Percentiles rank a stretch among this genome's conserved stretches.
Conservation (phyloP, 2,329 filamentous ascomycete species). For the Nothophoma quercina region DNA sequence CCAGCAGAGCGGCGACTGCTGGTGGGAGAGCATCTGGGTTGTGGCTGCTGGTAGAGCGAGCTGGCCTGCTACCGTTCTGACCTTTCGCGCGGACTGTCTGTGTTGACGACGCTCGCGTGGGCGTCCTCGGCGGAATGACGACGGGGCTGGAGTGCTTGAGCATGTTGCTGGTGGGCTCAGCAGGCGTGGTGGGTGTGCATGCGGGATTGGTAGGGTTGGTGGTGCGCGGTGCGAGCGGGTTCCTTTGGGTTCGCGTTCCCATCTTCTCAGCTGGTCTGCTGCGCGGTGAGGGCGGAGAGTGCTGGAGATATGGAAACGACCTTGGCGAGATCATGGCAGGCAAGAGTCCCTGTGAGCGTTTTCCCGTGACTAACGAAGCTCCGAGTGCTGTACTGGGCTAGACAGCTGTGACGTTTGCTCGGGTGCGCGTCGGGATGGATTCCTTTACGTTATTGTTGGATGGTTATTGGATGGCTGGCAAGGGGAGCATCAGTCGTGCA, state of each 20-base stretch:
- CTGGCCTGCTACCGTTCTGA: slow-evolving; percentile 38
- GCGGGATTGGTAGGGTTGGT: slow-evolving; percentile 22
- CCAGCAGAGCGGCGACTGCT: slow-evolving; percentile 65
- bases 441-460: slow-evolving; percentile 49
- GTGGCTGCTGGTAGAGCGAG: slow-evolving; percentile 44
- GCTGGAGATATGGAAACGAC: slow-evolving; percentile 53
- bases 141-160: slow-evolving; percentile 52
- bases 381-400: slow-evolving; percentile 24
- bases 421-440: slow-evolving; percentile 24
- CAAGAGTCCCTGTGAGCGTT: slow-evolving; percentile 31
- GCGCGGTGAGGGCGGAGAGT: slow-evolving; percentile 45
- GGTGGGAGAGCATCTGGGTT: slow-evolving; percentile 58
- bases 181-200: slow-evolving; percentile 12
- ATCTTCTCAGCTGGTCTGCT: slow-evolving; percentile 36
- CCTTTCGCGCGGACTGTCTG: slow-evolving; percentile 43
- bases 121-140: slow-evolving; percentile 50
- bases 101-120: slow-evolving; percentile 38
- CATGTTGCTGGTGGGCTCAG: slow-evolving; percentile 28
- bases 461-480: slow-evolving; percentile 41
- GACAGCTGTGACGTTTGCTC: slow-evolving; percentile 40
- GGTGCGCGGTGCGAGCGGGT: slow-evolving; percentile 25
- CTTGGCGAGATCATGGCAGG: slow-evolving; percentile 56
- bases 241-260: slow-evolving; percentile 36
- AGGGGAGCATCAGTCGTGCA: slow-evolving; percentile 41
- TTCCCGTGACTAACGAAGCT: slow-evolving; percentile 37